Evolutionary conservation across 2,329 filamentous ascomycete species (phyloP).

Genomic region (Pyrenochaeta sp.): DNA sequence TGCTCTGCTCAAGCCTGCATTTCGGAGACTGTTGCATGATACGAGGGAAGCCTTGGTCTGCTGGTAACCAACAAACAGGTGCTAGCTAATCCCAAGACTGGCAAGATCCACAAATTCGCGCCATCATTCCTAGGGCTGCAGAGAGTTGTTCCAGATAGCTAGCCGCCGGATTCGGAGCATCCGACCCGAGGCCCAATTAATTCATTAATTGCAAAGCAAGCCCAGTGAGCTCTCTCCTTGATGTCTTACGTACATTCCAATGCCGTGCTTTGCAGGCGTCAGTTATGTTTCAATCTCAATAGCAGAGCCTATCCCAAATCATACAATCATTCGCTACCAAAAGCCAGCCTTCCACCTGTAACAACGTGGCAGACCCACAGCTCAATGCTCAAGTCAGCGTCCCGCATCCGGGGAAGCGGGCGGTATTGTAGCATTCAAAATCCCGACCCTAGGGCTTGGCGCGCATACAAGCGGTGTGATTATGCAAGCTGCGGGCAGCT

Average conservation of each 20-base stretch:
- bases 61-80: background rate
- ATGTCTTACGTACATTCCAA: background rate
- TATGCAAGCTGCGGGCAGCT: conserved; percentile 33
- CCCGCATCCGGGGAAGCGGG: conserved; percentile 35
- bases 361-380: conserved; percentile 24
- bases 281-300: background rate
- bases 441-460: conserved; percentile 17
- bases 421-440: background rate
- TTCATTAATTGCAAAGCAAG: background rate
- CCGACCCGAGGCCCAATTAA: background rate
- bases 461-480: conserved; percentile 38
- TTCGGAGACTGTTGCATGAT: background rate
- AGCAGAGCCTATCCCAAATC: background rate
- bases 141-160: background rate
- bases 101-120: background rate
- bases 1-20: background rate
- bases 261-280: background rate
- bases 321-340: background rate
- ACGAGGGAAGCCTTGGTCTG: background rate
- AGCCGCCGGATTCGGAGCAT: background rate
- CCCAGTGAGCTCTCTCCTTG: no score
- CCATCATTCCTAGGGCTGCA: background rate
- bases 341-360: background rate
- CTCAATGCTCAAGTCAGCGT: conserved; percentile 15
- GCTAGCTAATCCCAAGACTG: background rate